A percentile compares a stretch with the other conserved stretches of the same genome.
phyloP scores from a whole-genome alignment of 805 yeast species.

The Saturnispora diversa region DNA sequence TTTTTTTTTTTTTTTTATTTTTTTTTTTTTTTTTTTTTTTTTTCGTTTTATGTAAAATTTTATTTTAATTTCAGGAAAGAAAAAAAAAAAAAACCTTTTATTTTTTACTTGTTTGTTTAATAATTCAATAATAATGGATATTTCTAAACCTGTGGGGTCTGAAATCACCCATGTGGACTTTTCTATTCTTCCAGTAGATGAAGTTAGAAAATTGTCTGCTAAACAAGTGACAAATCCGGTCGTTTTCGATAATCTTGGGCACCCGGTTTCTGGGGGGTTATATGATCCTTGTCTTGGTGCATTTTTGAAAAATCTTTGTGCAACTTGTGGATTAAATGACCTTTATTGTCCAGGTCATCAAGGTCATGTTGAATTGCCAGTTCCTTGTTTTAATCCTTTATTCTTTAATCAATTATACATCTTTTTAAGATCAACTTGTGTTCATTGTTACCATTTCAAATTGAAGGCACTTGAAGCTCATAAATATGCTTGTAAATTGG shows the following conservation, averaged over 20 bases:
- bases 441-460: slow-evolving; percentile 83
- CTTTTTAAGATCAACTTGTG: slow-evolving; percentile 74
- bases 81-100: not conserved
- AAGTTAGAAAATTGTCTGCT: slow-evolving; percentile 80
- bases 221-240: slow-evolving; percentile 93
- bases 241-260: slow-evolving; percentile 93
- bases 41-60: too few relatives aligned
- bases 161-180: slow-evolving; percentile 90
- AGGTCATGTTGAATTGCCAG: slow-evolving; percentile 95
- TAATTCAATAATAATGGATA: slow-evolving; percentile 61
- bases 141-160: slow-evolving; percentile 93
- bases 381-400: slow-evolving; percentile 90
- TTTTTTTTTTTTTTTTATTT: too few relatives aligned
- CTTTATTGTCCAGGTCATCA: slow-evolving; percentile 95
- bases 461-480: slow-evolving; percentile 64
- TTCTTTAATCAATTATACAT: slow-evolving; percentile 88
- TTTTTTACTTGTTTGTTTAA: not conserved
- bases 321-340: slow-evolving; percentile 94
- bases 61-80: not conserved
- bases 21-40: too few relatives aligned
- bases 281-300: slow-evolving; percentile 97
- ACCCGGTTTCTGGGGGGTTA: slow-evolving; percentile 88
- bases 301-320: slow-evolving; percentile 76
- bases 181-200: slow-evolving; percentile 72
- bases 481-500: slow-evolving; percentile 66